Conservation (phyloP, 345 rosid species). For the Psidium friedrichsthalianum region DNA sequence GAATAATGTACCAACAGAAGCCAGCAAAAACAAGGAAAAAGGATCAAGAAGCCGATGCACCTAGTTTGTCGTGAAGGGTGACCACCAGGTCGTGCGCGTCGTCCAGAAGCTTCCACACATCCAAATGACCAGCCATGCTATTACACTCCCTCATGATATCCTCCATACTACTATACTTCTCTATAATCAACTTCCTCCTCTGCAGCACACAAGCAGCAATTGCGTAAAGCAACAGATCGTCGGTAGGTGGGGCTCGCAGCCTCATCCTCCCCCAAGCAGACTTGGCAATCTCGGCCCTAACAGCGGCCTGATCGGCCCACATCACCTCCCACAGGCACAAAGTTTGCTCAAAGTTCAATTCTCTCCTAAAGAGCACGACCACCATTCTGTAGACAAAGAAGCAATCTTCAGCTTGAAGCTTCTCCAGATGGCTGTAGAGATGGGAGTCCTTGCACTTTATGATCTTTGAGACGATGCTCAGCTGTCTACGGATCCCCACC, state of each 20-base stretch:
- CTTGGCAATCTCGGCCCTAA: conserved; percentile 59
- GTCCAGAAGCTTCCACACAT: conserved; percentile 95
- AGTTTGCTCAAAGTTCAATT: conserved; percentile 72
- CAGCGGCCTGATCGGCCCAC: conserved; percentile 96
- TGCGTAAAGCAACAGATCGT: conserved; percentile 85
- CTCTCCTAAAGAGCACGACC: conserved; percentile 82
- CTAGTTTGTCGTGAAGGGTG: conserved; percentile 70
- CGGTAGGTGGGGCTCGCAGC: conserved; percentile 79
- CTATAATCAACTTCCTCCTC: conserved; percentile 81
- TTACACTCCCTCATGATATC: conserved; percentile 94
- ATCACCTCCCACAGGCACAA: conserved; percentile 93
- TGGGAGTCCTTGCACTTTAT: conserved; percentile 69
- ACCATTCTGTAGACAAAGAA: conserved; percentile 96
- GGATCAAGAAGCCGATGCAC: background rate
- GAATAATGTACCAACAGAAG: background rate
- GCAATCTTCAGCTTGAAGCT: conserved; percentile 88
- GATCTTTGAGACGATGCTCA: conserved; percentile 71
- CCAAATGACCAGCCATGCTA: conserved; percentile 81
- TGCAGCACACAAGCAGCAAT: conserved; percentile 93
- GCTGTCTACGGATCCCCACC: conserved; percentile 80
- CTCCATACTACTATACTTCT: conserved; percentile 87
- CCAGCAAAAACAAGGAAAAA: background rate
- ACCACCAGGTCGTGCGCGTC: conserved; percentile 91
- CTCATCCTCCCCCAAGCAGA: conserved; percentile 83
- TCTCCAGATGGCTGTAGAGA: conserved; percentile 79